Evolutionary conservation across 257 asterid genomes (phyloP), one percentile per base, ranked within the genome.

Genomic region (Salvia hispanica): DNA sequence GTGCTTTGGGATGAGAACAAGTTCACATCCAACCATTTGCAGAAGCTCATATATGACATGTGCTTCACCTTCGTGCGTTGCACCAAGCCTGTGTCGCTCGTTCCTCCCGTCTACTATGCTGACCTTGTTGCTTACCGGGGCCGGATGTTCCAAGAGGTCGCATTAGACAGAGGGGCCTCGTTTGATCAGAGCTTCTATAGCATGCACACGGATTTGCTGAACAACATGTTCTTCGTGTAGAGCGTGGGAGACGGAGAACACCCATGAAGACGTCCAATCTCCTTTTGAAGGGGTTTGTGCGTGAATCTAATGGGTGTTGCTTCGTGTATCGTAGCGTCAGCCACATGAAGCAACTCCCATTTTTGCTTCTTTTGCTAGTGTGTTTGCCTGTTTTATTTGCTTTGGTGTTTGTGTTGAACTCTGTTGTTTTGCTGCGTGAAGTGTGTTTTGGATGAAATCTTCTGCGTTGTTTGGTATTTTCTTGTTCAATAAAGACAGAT

Each of bases 81-180:
- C 83, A 88, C 96, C 0, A 86, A 86, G 63, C 88, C 96, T 0
- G 89, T 90, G 8, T 81, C 97, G 0, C 88, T 90, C 3, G 89
- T 90, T n/a, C 95, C 95, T 0, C 95, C 96, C 0, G 89, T 84
- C 4, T 86, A 80, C 65, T 91, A 90, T 60, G 97, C 95, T 2
- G 92, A 90, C 31, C 88, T 84, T 4, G 97, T 83, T 14, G 97
- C 97, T 9, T 90, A 82, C 34, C 63, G 95, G 66, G 97, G 95
- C 0, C 87, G 94, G 3, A 6, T 82, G 78, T 90, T 76, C 61
- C 95, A 86, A 54, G 88, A 84, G 71, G 88, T 79, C 14, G 42
- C 28, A 3, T 69, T 65, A 83, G 88, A 78, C 39, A 4, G 62
- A 7, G 45, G 25, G 4, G 61, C 73, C 18, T 78, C 89, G n/a